Percentiles rank a stretch among this genome's conserved stretches.
Evolutionary conservation across 345 rosid species (phyloP).

Genomic region (Populus euphratica): DNA sequence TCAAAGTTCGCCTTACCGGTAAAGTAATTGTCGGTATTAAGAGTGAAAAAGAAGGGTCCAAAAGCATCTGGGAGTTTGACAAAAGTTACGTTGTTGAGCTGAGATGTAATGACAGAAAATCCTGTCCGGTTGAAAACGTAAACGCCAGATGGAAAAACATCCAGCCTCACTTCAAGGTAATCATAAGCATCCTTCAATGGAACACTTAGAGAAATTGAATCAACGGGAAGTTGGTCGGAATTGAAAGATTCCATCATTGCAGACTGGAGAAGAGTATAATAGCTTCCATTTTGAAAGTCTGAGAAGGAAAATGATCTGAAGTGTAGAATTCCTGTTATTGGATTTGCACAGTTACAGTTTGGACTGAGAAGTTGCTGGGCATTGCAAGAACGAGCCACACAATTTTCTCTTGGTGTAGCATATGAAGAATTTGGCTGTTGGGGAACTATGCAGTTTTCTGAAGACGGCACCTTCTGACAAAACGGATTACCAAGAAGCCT

Average conservation of each 20-base stretch:
- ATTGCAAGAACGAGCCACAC: background rate
- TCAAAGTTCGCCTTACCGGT: background rate
- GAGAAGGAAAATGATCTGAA: background rate
- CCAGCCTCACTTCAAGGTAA: background rate
- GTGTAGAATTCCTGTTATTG: background rate
- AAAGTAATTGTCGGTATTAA: background rate
- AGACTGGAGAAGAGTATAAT: background rate
- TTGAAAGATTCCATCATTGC: background rate
- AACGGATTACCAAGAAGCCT: constrained; percentile 1
- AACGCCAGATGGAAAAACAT: constrained; percentile 5
- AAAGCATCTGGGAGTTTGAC: background rate
- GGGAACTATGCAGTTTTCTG: background rate
- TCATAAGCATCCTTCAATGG: background rate
- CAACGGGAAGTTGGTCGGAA: background rate
- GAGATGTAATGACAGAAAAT: background rate
- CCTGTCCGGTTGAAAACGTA: background rate
- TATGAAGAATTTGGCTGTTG: background rate
- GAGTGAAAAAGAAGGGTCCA: background rate
- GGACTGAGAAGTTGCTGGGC: background rate
- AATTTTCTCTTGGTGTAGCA: background rate
- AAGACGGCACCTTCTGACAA: background rate
- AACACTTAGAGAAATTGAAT: background rate
- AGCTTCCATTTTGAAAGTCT: background rate
- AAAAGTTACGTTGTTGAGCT: background rate
- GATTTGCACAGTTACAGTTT: constrained; percentile 6